Percentiles rank a stretch among this genome's conserved stretches.
phyloP scores from a whole-genome alignment of 2,329 filamentous ascomycete genomes.

The Coleophoma cylindrospora region DNA sequence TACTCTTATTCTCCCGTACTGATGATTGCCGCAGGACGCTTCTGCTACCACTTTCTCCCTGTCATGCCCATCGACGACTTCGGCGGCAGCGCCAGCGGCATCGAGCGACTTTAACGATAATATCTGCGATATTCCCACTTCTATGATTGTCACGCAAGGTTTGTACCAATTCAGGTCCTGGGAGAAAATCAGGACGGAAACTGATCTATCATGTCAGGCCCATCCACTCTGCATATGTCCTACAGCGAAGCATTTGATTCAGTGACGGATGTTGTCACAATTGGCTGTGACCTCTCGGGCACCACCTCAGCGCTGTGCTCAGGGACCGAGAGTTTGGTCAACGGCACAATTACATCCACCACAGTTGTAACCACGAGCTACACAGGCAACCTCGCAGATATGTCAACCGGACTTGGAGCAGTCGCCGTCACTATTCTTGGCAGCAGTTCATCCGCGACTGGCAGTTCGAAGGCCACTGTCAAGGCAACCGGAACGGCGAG shows the following conservation, averaged over 20 bases:
- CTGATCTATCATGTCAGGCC: too few relatives aligned
- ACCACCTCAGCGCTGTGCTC: constrained; percentile 9
- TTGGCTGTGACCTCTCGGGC: constrained; percentile 11
- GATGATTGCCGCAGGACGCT: constrained; percentile 6
- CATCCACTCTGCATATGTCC: too few relatives aligned
- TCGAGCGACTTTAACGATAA: not conserved
- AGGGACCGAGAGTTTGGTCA: not conserved
- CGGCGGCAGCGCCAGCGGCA: too few relatives aligned
- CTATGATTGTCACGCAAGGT: constrained; percentile 18
- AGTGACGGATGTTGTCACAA: too few relatives aligned
- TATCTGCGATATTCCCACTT: constrained; percentile 12
- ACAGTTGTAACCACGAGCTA: not conserved
- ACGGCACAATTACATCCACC: not conserved
- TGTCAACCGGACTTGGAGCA: not conserved
- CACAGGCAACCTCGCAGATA: not conserved
- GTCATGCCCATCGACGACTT: constrained; percentile 1
- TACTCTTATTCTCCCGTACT: not conserved
- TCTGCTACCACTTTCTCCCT: constrained; percentile 15
- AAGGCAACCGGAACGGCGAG: not conserved
- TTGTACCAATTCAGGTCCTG: too few relatives aligned
- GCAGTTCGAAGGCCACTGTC: not conserved
- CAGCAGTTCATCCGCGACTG: constrained; percentile 5
- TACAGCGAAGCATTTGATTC: too few relatives aligned
- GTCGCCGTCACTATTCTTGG: constrained; percentile 16
- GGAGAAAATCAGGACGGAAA: too few relatives aligned